Evolutionary conservation across 495 filamentous ascomycete species (phyloP).

Genomic region (Stereocaulon alpinum): DNA sequence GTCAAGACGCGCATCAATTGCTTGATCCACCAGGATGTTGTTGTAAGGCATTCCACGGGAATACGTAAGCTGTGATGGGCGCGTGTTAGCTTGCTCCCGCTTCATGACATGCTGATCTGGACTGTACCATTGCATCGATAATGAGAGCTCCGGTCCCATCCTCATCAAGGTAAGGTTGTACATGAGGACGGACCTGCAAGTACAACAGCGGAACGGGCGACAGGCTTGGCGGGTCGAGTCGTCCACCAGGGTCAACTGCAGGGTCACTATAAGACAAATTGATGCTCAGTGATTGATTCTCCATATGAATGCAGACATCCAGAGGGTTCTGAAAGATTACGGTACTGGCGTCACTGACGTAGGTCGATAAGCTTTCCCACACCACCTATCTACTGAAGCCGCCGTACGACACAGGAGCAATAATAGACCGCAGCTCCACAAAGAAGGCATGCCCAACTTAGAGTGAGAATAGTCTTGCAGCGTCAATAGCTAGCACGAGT

Average conservation of each 20-base stretch:
- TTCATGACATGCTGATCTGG: not conserved
- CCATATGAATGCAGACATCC: too few species aligned
- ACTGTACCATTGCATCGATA: slow-evolving; percentile 38
- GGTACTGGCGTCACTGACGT: slow-evolving; percentile 26
- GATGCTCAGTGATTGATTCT: too few species aligned
- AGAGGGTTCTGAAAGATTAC: not conserved
- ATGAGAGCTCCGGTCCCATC: slow-evolving; percentile 48
- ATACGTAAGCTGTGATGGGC: slow-evolving; percentile 32
- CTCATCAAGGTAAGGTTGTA: slow-evolving; percentile 49
- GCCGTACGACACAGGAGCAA: not conserved
- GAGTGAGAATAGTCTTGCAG: too few species aligned
- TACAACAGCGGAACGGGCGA: slow-evolving; percentile 41
- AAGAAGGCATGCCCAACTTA: too few species aligned
- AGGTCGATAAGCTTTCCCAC: slow-evolving; percentile 47
- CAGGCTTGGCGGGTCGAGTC: slow-evolving; percentile 35
- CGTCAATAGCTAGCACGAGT: too few species aligned
- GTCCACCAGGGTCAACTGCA: slow-evolving; percentile 52
- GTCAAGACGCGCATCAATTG: slow-evolving; percentile 29
- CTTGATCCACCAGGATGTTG: slow-evolving; percentile 22
- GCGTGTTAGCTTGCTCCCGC: not conserved
- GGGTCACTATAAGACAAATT: slow-evolving; percentile 32
- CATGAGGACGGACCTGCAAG: slow-evolving; percentile 47
- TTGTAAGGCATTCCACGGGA: slow-evolving; percentile 36
- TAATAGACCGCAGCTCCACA: too few species aligned
- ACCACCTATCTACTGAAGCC: slow-evolving; percentile 36